Conservation (phyloP, 2,329 filamentous ascomycete species). For the Pyrenophora tritici-repentis region DNA sequence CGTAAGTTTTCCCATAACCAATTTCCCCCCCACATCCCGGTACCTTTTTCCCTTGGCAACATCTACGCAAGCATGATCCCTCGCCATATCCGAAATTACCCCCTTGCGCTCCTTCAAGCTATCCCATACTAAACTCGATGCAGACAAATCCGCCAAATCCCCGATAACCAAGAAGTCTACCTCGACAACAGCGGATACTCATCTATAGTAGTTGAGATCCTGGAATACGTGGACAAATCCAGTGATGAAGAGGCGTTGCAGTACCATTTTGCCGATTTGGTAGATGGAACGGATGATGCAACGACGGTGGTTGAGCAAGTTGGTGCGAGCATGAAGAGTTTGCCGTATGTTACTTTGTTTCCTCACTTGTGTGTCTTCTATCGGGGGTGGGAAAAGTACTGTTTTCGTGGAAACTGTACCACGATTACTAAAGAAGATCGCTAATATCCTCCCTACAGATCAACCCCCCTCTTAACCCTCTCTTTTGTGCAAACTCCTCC, state of each 20-base stretch:
- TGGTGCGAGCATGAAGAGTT: slow-evolving; percentile 35
- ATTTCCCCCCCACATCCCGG: slow-evolving; percentile 10
- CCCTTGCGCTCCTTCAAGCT: no score
- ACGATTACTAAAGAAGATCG: neutral
- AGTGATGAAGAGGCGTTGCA: slow-evolving; percentile 69
- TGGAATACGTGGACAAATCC: slow-evolving; percentile 74
- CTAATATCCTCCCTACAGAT: slow-evolving; percentile 24
- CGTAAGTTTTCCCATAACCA: slow-evolving; percentile 54
- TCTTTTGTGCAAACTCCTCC: slow-evolving; percentile 62
- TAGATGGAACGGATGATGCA: slow-evolving; percentile 43
- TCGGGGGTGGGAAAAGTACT: no score
- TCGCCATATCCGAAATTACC: neutral
- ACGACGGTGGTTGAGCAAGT: slow-evolving; percentile 44
- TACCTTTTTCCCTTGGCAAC: slow-evolving; percentile 8
- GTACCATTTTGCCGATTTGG: slow-evolving; percentile 57
- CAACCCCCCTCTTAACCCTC: slow-evolving; percentile 68
- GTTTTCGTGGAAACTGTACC: no score
- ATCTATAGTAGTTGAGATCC: slow-evolving; percentile 88
- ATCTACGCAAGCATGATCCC: neutral
- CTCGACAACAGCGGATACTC: slow-evolving; percentile 83
- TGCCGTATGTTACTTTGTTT: slow-evolving; percentile 43
- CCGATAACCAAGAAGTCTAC: slow-evolving; percentile 90
- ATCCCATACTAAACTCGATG: slow-evolving; percentile 4
- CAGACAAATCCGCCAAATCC: slow-evolving; percentile 74
- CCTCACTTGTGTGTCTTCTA: neutral